Evolutionary conservation across 768 basidiomycete species (phyloP), one percentile per base, ranked within the genome.

Genomic region (Baorangia bicolor): DNA sequence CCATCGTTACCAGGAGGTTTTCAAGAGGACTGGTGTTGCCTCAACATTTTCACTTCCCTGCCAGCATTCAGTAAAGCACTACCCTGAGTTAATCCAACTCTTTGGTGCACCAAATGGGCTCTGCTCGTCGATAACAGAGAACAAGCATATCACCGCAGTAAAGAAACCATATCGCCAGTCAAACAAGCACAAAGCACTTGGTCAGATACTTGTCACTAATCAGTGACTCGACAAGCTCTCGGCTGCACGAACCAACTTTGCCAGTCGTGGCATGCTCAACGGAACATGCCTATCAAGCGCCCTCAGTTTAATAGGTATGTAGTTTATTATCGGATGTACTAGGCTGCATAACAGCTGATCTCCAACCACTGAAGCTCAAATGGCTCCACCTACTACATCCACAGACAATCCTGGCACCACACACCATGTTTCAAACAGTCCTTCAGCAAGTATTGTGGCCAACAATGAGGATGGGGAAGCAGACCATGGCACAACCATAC

Each of bases 41-140:
- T 23, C 50, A 2, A 58, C 57, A 0, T 65, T 70, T 33, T 66
- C 61, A 3, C 62, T 74, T 2, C 74, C 72, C 1, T 58, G 65
- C 1, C 73, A 76, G 41, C 74, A 75, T 27, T 64, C 72, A 0
- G 44, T 75, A 2, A 31, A 45, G 2, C 74, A 76, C 38, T 77
- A 72, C 18, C 18, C 9, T 28, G 42, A 43, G 4, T 18, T 43
- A 23, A 72, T 74, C 28, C 33, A 25, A 5, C 40, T 61, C 3
- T 75, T 73, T 56, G 70, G 69, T 7, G 61, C 68, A 3, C n/a
- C n/a, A n/a, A n/a, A n/a, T n/a, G n/a, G n/a, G n/a, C n/a, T n/a
- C n/a, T n/a, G n/a, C n/a, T n/a, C 68, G 0, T 75, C 71, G 1
- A 75, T 74, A 10, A 75, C 69, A 0, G 73, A 76, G 35, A 65